These are phyloP conservation scores for Hymenoscyphus fructigenus DNA, from an alignment of 2,329 filamentous ascomycete species.

Conservation along the genomic window DNA sequence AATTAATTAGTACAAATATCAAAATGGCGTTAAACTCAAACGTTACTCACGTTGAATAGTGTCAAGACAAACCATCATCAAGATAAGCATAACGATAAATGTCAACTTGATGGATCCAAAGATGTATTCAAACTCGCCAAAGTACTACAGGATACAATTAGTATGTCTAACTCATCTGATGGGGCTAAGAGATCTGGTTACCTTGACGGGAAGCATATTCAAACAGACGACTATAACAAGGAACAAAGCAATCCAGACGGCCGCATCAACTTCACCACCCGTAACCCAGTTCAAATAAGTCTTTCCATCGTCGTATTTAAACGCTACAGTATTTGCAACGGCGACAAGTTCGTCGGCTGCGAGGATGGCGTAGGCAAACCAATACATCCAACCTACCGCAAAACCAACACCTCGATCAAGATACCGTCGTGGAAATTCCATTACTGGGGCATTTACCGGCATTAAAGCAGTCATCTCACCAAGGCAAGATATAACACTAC, in stretches of 20 bases:
- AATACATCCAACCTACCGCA: slow-evolving; percentile 42
- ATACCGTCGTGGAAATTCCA: slow-evolving; percentile 42
- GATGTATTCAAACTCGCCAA: slow-evolving; percentile 42
- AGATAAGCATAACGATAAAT: slow-evolving; percentile 39
- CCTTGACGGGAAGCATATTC: slow-evolving; percentile 41
- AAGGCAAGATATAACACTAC: slow-evolving; percentile 44
- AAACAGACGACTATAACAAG: slow-evolving; percentile 38
- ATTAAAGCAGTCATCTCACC: slow-evolving; percentile 43
- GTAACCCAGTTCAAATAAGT: slow-evolving; percentile 38
- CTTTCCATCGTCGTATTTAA: slow-evolving; percentile 40
- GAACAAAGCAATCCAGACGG: slow-evolving; percentile 42
- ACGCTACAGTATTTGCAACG: slow-evolving; percentile 38
- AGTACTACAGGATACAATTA: slow-evolving; percentile 21
- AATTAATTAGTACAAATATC: not conserved
- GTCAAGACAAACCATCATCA: slow-evolving; percentile 41
- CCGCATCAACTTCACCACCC: slow-evolving; percentile 39
- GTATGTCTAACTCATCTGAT: not conserved
- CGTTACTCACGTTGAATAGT: slow-evolving; percentile 38
- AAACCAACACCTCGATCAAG: slow-evolving; percentile 41
- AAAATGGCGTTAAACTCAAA: not conserved
- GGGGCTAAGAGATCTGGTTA: slow-evolving; percentile 19
- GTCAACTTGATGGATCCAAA: slow-evolving; percentile 41
- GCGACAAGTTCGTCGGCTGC: slow-evolving; percentile 41
- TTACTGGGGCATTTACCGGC: slow-evolving; percentile 42
- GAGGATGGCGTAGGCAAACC: slow-evolving; percentile 41